Percentiles rank a stretch among this genome's conserved stretches.
Evolutionary conservation across 495 filamentous ascomycete species (phyloP).

Genomic region (Penicillium canariense): DNA sequence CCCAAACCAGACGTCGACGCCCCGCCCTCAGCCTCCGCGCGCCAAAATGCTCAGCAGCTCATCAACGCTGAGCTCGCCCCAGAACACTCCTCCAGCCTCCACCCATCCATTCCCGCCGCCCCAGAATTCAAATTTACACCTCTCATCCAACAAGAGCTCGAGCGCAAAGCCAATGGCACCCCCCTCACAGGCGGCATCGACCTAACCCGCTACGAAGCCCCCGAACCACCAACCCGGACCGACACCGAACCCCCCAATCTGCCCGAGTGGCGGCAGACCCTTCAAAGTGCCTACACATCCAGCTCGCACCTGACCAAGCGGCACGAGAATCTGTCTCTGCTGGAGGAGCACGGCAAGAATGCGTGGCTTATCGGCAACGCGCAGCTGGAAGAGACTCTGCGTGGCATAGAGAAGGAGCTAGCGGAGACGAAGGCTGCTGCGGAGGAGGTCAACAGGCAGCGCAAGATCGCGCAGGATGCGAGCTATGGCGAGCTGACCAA

Average conservation of each 20-base stretch:
- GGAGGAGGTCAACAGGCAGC: conserved; percentile 66
- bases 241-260: conserved; percentile 33
- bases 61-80: conserved; percentile 63
- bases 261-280: conserved; percentile 36
- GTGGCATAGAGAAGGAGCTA: conserved; percentile 73
- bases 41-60: conserved; percentile 57
- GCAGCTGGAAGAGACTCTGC: conserved; percentile 70
- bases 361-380: conserved; percentile 86
- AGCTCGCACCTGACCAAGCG: conserved; percentile 65
- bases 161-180: conserved; percentile 52
- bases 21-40: conserved; percentile 58
- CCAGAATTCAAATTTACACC: conserved; percentile 53
- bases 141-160: conserved; percentile 60
- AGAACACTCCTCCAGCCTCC: conserved; percentile 34
- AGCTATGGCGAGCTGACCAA: conserved; percentile 63
- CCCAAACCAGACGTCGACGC: conserved; percentile 65
- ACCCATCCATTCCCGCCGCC: conserved; percentile 41
- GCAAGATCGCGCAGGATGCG: conserved; percentile 67
- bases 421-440: conserved; percentile 60
- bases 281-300: conserved; percentile 57
- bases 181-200: conserved; percentile 67
- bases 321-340: conserved; percentile 65
- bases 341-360: conserved; percentile 82
- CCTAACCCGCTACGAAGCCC: conserved; percentile 75
- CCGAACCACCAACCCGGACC: conserved; percentile 38